A percentile compares a stretch with the other conserved stretches of the same genome.
phyloP scores from a whole-genome alignment of 805 yeast species.

The Tetrapisispora taiwanensis region DNA sequence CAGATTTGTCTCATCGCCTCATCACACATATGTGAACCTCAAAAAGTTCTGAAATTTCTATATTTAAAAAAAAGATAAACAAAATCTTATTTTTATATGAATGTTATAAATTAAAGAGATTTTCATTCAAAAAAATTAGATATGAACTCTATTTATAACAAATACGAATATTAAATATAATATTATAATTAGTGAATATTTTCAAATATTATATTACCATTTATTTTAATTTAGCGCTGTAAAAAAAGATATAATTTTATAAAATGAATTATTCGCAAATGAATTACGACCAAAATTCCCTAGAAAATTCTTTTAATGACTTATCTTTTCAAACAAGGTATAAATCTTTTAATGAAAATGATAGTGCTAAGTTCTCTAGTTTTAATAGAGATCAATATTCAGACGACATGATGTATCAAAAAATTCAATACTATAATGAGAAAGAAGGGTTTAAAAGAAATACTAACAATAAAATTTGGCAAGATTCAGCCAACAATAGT shows the following conservation, averaged over 20 bases:
- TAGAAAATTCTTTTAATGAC: not conserved
- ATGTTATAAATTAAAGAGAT: too few species aligned
- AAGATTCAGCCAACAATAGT: not conserved
- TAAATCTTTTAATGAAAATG: not conserved
- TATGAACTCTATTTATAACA: too few species aligned
- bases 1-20: too few species aligned
- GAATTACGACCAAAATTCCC: not conserved
- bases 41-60: too few species aligned
- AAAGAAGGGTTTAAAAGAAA: not conserved
- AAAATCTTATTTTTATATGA: too few species aligned
- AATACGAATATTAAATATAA: too few species aligned
- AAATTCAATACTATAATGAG: not conserved
- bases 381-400: not conserved
- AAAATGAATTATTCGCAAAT: not conserved
- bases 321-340: not conserved
- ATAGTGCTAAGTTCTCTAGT: not conserved
- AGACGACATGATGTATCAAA: not conserved
- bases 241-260: not conserved
- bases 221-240: too few species aligned
- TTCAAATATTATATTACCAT: too few species aligned
- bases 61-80: too few species aligned
- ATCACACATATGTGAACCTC: too few species aligned
- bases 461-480: not conserved
- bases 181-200: too few species aligned
- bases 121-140: too few species aligned